Evolutionary conservation across 805 yeast species (phyloP), one percentile per base, ranked within the genome.

Genomic region (Starmerella floris): DNA sequence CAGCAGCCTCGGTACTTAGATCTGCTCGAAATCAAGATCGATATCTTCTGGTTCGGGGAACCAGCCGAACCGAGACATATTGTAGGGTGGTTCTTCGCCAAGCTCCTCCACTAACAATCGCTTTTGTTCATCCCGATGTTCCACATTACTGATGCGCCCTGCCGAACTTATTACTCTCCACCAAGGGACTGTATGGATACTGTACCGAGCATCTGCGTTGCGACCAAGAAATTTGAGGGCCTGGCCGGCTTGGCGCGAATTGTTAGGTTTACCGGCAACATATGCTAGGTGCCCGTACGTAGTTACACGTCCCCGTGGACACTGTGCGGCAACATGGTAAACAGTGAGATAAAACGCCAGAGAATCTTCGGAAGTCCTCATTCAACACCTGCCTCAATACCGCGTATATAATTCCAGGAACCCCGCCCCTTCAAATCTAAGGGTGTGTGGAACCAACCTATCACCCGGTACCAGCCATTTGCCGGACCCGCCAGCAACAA

Each of bases 211-310:
- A n/a, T 30, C 42, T 3, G 43, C 36, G 41, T 47, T 39, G 8
- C 41, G 47, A 26, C 68, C 66, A 13, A 74, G 63, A 37, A 70
- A 63, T 58, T 81, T 82, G 45, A 82, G 61, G 0, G 85, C 72
- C 26, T 70, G 69, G 0, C 94, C 94, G 1, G 81, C 91, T 46
- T 74, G 84, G 5, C 94, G 64, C 1, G 91, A 68, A 49, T 79
- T 77, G 39, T 64, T 69, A 0, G 94, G 91, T 39, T 69, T 64
- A 25, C 68, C 70, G 0, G 79, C 64, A 9, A 79, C 59, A 46
- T 69, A 68, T 0, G 91, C 91, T 8, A 82, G 73, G 55, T 79
- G 87, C 2, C 83, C 85, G 51, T 82, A 82, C n/a, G 77, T 68
- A 0, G 84, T 74, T 5, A 76, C 85, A 34, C 61, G 59, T 1